Base-by-base conservation (phyloP, 2,329 filamentous ascomycete species). In the Aspergillus spinulosporus region DNA sequence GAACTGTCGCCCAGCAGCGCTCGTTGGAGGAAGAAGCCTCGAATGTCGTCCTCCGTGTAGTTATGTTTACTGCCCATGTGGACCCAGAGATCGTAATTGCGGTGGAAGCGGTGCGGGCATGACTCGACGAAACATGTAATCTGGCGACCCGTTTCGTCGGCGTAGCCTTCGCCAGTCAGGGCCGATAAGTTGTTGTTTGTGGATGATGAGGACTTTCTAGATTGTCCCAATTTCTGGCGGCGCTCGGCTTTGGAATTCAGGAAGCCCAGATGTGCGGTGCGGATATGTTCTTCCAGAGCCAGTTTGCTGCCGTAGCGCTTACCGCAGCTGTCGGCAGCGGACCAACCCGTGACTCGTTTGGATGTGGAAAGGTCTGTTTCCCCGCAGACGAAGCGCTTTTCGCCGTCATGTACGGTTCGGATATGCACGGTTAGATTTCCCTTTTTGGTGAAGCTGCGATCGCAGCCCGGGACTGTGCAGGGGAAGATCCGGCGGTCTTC, bases 351-450 rank as follows among this genome's bases (percentile, higher is more conserved):
- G 1, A 94, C 75, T 44, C 84, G 84, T 5, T 78, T 78, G n/a
- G 77, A 80, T 4, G 75, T 70, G 6, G 75, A 77, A 1, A 92
- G 75, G 62, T 88, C 84, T 8, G 85, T 82, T 47, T 86, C 75
- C 12, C 90, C 90, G 67, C 93, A 97, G n/a, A 90, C 79, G 67
- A 90, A 97, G 7, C 86, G 85, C 58, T 78, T 81, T 62, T 86
- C 78, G 14, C 90, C 88, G 62, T 91, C 82, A 68, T 97, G 93
- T 0, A 88, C 86, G 8, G 84, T 87, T 56, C 88, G 86, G 53
- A 93, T 79, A 68, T 97, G 93, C 0, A 87, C 84, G 12, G 87
- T 89, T 50, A 96, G 80, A 65, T 96, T 97, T n/a, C 88, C 88
- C 59, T 84, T 85, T 68, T 88, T 89, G 14, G 90, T 92, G 73